Evolutionary conservation across 1,284 basidiomycete species (phyloP).

Genomic region (Cryptococcus maquisensis): DNA sequence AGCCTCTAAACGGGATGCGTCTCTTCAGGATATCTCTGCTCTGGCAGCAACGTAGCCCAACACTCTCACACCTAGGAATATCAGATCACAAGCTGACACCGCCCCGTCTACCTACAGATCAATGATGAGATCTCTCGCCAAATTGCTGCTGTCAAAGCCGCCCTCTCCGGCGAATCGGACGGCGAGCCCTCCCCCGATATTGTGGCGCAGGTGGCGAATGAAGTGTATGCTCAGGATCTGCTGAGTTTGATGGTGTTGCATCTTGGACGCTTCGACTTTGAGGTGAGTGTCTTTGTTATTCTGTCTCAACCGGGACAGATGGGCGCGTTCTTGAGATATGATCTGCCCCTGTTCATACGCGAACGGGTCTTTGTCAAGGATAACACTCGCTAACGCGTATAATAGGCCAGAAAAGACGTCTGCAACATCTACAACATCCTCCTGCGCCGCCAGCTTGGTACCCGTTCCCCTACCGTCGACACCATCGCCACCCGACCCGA

Average conservation of each 20-base stretch:
- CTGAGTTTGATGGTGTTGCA: conserved; percentile 75
- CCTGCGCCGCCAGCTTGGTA: conserved; percentile 89
- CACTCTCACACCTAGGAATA: too few species aligned
- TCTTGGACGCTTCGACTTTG: conserved; percentile 88
- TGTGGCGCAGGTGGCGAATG: conserved; percentile 88
- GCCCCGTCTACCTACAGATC: conserved; percentile 9
- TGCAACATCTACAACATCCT: conserved; percentile 96
- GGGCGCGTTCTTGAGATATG: neutral
- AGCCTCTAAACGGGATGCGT: neutral
- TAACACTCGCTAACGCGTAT: conserved; percentile 2
- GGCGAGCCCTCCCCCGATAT: conserved; percentile 62
- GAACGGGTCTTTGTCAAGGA: neutral
- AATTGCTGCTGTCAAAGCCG: conserved; percentile 28
- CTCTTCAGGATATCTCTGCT: neutral
- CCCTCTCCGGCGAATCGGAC: conserved; percentile 36
- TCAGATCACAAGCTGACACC: too few species aligned
- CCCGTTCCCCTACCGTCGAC: conserved; percentile 90
- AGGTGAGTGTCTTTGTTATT: conserved; percentile 56
- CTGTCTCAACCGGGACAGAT: neutral
- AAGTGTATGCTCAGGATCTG: conserved; percentile 88
- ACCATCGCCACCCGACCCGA: conserved; percentile 80
- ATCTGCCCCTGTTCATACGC: neutral
- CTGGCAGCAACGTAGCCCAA: too few species aligned
- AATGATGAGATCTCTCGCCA: conserved; percentile 40
- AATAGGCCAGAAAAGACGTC: conserved; percentile 73